Evolutionary conservation across 352 stramenopile genomes (phyloP).

Genomic region (Sclerospora graminicola): DNA sequence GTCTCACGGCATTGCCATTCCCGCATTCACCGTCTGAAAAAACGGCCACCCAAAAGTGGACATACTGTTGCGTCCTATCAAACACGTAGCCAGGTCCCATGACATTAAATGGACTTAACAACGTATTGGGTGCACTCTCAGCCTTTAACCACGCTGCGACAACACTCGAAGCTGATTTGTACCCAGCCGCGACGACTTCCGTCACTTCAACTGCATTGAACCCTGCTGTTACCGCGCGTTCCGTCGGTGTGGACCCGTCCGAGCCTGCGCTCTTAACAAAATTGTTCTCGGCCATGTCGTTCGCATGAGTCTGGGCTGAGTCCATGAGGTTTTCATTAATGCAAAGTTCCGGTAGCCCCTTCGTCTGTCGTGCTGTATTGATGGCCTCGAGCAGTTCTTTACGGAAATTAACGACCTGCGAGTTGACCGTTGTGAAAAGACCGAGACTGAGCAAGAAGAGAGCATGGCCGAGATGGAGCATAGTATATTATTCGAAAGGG

Average conservation of each 20-base stretch:
- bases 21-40: conserved; percentile 23
- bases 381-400: conserved; percentile 25
- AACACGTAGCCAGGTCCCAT: conserved; percentile 28
- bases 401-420: conserved; percentile 35
- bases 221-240: conserved; percentile 15
- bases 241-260: conserved; percentile 22
- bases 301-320: conserved; percentile 21
- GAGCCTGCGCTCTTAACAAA: conserved; percentile 25
- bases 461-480: neutral
- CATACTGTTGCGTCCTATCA: conserved; percentile 24
- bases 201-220: conserved; percentile 19
- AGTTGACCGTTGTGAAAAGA: conserved; percentile 9
- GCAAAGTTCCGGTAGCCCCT: conserved; percentile 27
- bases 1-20: conserved; percentile 1
- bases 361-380: conserved; percentile 26
- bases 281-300: conserved; percentile 27
- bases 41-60: conserved; percentile 31
- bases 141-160: conserved; percentile 40
- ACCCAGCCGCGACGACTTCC: conserved; percentile 43
- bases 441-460: conserved; percentile 7
- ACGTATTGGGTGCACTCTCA: conserved; percentile 23
- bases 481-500: too few relatives aligned
- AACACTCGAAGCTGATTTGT: conserved; percentile 21
- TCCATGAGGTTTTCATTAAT: conserved; percentile 34
- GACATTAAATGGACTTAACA: conserved; percentile 23